Evolutionary conservation across 2,329 filamentous ascomycete genomes (phyloP), one percentile per base, ranked within the genome.

Genomic region (Thelonectria rubi): DNA sequence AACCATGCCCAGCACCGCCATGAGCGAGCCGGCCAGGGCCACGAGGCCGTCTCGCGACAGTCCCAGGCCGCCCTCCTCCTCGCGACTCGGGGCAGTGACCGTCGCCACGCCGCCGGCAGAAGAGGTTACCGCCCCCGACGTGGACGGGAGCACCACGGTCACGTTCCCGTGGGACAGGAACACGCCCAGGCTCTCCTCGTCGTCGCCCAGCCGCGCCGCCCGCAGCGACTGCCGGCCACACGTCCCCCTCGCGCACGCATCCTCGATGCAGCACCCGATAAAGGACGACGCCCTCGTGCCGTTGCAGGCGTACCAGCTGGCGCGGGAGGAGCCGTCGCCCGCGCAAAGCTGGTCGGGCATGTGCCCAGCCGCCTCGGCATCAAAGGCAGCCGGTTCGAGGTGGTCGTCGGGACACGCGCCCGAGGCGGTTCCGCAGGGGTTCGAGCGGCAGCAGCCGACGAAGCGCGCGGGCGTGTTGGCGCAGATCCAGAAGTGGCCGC

Each of bases 371-470:
- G 60, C 63, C 7, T 62, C 53, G 1, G 55, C 21, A 20, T 72
- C 62, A 52, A 78, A 80, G 5, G 72, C 73, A 9, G 73, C 62
- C 1, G 69, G 42, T 11, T 50, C 56, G 18, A 79, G 57, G 10
- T 64, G 43, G 1, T 61, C 30, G 26, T 68, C 67, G 2, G 66
- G 63, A 12, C 67, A 71, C 26, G 63, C 46, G 0, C 67, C 69
- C 14, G 65, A 65, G 40, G 53, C 54, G 10, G 42, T 39, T 12
- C 61, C 52, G 46, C 78, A 80, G 0, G 78, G 75, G 58, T 78
- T 71, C 24, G 62, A 66, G 11, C 60, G 66, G 49, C 79, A 81
- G 64, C 79, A 81, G 12, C 79, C 80, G 42, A 81, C 56, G 65
- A 80, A 81, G 30, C 74, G 73, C 3, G 60, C 40, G 0, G 65